Percentiles rank a stretch among this genome's conserved stretches.
phyloP scores from a whole-genome alignment of 106 monocot species.

The Vanilla planifolia region DNA sequence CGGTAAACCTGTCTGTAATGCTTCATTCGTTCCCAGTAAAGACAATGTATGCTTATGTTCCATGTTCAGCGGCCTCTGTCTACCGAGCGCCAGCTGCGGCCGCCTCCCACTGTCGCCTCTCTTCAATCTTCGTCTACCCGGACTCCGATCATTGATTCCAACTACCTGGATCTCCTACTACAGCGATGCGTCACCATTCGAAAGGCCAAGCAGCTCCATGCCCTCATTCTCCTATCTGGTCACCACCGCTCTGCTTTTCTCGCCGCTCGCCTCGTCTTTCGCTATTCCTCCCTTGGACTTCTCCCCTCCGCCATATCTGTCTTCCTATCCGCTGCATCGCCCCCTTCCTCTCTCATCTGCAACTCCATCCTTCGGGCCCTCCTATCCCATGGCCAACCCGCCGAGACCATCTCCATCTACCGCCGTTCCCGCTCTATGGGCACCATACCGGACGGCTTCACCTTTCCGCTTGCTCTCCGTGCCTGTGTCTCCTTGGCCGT shows the following conservation, averaged over 20 bases:
- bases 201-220: conserved; percentile 21
- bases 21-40: too few relatives aligned
- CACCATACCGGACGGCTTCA: conserved; percentile 37
- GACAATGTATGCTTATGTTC: too few relatives aligned
- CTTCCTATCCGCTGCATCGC: conserved; percentile 17
- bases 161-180: conserved; percentile 22
- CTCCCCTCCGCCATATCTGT: conserved; percentile 22
- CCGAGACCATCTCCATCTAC: conserved; percentile 25
- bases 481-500: conserved; percentile 12
- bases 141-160: too few relatives aligned
- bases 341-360: conserved; percentile 26
- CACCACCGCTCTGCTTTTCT: conserved; percentile 23
- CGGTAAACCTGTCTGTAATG: too few relatives aligned
- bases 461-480: conserved; percentile 41
- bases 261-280: conserved; percentile 31
- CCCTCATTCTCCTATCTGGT: conserved; percentile 17
- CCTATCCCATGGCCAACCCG: conserved; percentile 19
- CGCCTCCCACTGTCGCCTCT: too few relatives aligned
- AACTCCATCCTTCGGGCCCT: conserved; percentile 54
- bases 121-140: too few relatives aligned
- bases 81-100: too few relatives aligned
- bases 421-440: conserved; percentile 9
- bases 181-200: conserved; percentile 19
- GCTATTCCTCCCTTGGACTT: conserved; percentile 26
- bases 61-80: too few relatives aligned